Evolutionary conservation across 495 filamentous ascomycete species (phyloP).

Genomic region (Antarctomyces pellizariae): DNA sequence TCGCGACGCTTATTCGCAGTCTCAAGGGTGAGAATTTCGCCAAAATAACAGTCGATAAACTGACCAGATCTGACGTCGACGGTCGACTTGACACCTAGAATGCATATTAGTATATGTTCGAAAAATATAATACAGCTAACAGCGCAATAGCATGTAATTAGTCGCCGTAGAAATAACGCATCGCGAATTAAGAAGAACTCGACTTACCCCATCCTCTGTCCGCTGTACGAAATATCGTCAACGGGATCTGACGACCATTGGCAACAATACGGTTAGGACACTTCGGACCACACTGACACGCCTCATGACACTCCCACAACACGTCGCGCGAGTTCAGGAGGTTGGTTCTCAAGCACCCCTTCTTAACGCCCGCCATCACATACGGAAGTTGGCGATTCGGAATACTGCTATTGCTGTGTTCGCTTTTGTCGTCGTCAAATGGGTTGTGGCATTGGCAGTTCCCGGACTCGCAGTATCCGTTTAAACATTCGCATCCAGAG

Average conservation of each 20-base stretch:
- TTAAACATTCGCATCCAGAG: slow-evolving; percentile 27
- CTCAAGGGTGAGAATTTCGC: slow-evolving; percentile 57
- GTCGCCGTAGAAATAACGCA: background rate
- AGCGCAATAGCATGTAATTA: background rate
- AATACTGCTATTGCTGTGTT: slow-evolving; percentile 11
- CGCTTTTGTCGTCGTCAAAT: slow-evolving; percentile 9
- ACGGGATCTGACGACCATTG: slow-evolving; percentile 42
- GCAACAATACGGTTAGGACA: slow-evolving; percentile 74
- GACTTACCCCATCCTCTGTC: slow-evolving; percentile 56
- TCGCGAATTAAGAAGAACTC: background rate
- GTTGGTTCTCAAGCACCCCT: slow-evolving; percentile 19
- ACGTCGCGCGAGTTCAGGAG: slow-evolving; percentile 28
- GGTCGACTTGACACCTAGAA: slow-evolving; percentile 40
- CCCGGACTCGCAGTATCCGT: slow-evolving; percentile 22
- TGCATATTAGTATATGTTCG: slow-evolving; percentile 3
- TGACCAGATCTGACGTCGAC: slow-evolving; percentile 49
- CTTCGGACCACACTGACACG: slow-evolving; percentile 36
- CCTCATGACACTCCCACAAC: slow-evolving; percentile 67
- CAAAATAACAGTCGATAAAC: slow-evolving; percentile 75
- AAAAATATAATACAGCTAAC: background rate
- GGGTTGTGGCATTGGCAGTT: slow-evolving; percentile 21
- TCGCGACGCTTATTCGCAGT: slow-evolving; percentile 43
- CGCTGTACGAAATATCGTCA: slow-evolving; percentile 63
- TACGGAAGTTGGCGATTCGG: slow-evolving; percentile 17
- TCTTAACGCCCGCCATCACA: slow-evolving; percentile 17